Percentiles rank a stretch among this genome's conserved stretches.
Conservation (phyloP, 805 yeast genomes). For the Zygosaccharomyces lentus region DNA sequence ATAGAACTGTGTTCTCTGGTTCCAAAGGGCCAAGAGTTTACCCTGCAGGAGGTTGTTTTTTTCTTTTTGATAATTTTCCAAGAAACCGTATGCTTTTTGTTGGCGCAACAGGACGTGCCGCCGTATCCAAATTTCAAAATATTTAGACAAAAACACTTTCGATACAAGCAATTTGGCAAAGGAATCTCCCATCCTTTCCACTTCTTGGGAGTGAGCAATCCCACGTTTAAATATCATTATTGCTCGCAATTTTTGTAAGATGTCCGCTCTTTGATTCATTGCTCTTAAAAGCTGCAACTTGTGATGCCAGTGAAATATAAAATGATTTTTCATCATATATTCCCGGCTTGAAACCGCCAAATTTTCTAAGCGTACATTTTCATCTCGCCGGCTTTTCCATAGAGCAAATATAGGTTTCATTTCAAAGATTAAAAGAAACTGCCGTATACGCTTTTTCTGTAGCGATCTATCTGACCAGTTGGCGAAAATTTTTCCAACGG, state of each 20-base stretch:
- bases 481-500: background rate
- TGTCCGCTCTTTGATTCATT: slow-evolving; percentile 12
- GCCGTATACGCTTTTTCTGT: background rate
- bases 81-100: slow-evolving; percentile 7
- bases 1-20: slow-evolving; percentile 8
- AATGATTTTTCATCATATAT: background rate
- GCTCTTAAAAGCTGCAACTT: slow-evolving; percentile 1
- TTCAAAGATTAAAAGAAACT: background rate
- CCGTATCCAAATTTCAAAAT: slow-evolving; percentile 7
- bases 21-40: slow-evolving; percentile 13
- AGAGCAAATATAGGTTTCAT: background rate
- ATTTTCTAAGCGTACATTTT: background rate
- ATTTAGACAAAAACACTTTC: slow-evolving; percentile 5
- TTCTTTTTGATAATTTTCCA: slow-evolving; percentile 9
- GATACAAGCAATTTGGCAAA: slow-evolving; percentile 6
- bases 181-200: slow-evolving; percentile 5
- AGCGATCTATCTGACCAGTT: slow-evolving; percentile 4
- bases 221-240: slow-evolving; percentile 12
- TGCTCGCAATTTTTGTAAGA: slow-evolving; percentile 13
- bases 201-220: slow-evolving; percentile 9
- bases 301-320: slow-evolving; percentile 5
- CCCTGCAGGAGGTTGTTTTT: background rate
- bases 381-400: slow-evolving; percentile 6
- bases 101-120: background rate
- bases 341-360: slow-evolving; percentile 3